phyloP scores from a whole-genome alignment of 352 stramenopile genomes.

The Vaucheria bursata region DNA sequence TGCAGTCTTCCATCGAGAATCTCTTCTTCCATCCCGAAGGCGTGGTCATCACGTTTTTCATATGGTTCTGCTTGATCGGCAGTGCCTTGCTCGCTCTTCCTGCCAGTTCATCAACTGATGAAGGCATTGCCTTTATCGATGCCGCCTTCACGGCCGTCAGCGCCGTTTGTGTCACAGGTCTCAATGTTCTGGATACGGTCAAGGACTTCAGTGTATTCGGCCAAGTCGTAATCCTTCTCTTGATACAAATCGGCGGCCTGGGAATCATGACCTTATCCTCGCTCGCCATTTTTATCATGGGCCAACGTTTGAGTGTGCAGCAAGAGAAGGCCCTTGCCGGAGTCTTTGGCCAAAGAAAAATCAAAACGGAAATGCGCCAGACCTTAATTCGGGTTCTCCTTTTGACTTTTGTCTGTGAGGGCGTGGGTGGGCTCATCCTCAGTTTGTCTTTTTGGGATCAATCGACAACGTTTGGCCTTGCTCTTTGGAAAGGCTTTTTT shows the following conservation, averaged over 20 bases:
- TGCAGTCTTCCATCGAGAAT: too few relatives aligned
- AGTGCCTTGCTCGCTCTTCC: not conserved
- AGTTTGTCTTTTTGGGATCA: too few relatives aligned
- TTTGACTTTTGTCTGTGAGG: too few relatives aligned
- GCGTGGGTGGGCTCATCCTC: too few relatives aligned
- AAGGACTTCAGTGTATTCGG: not conserved
- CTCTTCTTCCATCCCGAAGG: too few relatives aligned
- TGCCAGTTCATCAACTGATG: not conserved
- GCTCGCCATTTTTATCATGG: not conserved
- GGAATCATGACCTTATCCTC: not conserved
- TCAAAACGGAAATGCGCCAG: too few relatives aligned
- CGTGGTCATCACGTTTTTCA: too few relatives aligned
- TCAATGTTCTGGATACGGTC: not conserved
- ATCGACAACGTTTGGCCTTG: not conserved
- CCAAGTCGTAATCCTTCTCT: not conserved
- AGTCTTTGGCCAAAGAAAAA: too few relatives aligned
- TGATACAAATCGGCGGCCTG: not conserved
- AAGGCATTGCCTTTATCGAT: not conserved
- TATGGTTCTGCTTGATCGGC: conserved; percentile 1
- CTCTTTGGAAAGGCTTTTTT: not conserved
- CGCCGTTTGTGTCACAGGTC: not conserved
- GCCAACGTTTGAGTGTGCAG: not conserved
- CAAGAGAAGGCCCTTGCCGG: not conserved
- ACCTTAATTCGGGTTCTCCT: too few relatives aligned
- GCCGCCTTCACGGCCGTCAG: not conserved